These are phyloP conservation scores for Gautieria morchelliformis DNA, from an alignment of 768 basidiomycete species.

Conservation along the genomic window DNA sequence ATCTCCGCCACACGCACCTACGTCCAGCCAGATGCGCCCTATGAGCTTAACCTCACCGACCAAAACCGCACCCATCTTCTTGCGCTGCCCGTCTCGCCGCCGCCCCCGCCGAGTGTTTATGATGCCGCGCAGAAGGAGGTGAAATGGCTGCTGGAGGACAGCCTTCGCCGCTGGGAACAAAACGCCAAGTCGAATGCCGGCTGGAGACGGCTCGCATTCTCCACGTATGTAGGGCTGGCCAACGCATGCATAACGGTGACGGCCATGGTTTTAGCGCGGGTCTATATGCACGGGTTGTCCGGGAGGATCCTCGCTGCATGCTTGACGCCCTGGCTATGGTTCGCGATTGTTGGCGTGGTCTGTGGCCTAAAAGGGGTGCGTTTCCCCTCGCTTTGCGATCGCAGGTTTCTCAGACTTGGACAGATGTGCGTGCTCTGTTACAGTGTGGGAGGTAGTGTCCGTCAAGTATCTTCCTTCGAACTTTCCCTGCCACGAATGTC, in stretches of 20 bases:
- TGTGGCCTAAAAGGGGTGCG: conserved; percentile 1
- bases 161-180: neutral
- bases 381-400: neutral
- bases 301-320: neutral
- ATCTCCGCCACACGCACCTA: neutral
- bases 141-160: neutral
- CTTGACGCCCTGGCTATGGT: neutral
- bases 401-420: neutral
- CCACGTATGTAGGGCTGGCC: neutral
- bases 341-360: neutral
- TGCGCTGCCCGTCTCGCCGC: neutral
- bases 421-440: neutral
- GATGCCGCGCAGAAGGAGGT: neutral
- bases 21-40: neutral
- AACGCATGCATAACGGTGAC: neutral
- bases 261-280: neutral
- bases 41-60: neutral
- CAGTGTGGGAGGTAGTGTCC: neutral
- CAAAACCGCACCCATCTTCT: neutral
- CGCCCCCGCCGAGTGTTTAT: neutral
- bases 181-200: neutral
- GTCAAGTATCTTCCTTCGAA: neutral
- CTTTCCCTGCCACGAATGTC: neutral
- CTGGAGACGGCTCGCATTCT: neutral
- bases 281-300: neutral